A percentile compares a stretch with the other conserved stretches of the same genome.
Evolutionary conservation across 2,329 filamentous ascomycete species (phyloP).

Genomic region (Colletotrichum gigasporum): DNA sequence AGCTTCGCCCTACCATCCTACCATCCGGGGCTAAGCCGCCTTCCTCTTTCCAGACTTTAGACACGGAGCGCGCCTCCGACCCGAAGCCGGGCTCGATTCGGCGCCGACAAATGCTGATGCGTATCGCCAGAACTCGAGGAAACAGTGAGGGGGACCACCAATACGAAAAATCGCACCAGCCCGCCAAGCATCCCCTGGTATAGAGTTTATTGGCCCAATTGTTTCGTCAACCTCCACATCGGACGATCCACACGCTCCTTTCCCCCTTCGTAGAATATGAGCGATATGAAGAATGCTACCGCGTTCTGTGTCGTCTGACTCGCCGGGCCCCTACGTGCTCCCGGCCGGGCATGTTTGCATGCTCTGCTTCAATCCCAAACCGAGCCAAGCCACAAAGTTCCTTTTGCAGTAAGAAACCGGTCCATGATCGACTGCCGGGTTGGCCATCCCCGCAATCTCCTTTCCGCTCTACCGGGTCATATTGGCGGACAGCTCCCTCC

Average conservation of each 20-base stretch:
- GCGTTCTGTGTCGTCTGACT: not conserved
- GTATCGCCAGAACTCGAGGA: no score
- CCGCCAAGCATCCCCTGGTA: not conserved
- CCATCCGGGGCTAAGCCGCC: no score
- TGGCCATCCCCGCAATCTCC: not conserved
- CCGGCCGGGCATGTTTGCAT: not conserved
- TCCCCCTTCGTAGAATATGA: no score
- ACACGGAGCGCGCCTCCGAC: no score
- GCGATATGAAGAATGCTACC: not conserved
- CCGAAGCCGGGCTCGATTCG: no score
- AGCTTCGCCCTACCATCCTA: no score
- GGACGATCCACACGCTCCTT: not conserved
- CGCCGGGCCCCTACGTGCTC: not conserved
- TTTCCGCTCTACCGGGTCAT: not conserved
- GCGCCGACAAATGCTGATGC: no score
- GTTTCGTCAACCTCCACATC: not conserved
- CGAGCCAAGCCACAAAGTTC: not conserved
- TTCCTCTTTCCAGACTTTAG: no score
- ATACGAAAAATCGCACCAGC: not conserved
- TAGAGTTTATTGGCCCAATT: not conserved
- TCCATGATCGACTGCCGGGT: not conserved
- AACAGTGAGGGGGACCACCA: not conserved
- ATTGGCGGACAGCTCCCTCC: not conserved
- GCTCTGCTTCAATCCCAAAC: not conserved
- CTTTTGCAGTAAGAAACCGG: not conserved